phyloP scores from a whole-genome alignment of 495 filamentous ascomycete species.

The Schizothecium vesticola region DNA sequence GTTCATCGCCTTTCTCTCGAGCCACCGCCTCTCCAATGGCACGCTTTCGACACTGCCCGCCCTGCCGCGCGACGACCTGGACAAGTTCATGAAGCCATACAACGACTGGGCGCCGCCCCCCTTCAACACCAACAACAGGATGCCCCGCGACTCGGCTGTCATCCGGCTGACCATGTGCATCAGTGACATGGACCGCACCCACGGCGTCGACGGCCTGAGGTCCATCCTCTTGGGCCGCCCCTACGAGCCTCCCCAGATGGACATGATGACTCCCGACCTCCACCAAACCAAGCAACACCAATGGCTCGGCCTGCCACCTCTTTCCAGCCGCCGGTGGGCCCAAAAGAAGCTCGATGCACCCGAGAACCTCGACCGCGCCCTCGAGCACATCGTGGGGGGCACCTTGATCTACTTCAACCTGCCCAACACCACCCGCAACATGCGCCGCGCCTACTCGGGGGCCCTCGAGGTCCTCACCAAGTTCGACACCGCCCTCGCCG shows the following conservation, averaged over 20 bases:
- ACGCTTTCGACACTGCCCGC: constrained; percentile 3
- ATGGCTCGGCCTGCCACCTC: constrained; percentile 12
- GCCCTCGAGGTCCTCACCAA: constrained; percentile 7
- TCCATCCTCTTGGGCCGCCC: no score
- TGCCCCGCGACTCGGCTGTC: not conserved
- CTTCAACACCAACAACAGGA: constrained; percentile 11
- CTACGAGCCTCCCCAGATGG: not conserved
- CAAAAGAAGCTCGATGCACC: constrained; percentile 12
- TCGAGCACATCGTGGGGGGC: constrained; percentile 5
- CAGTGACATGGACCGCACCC: not conserved
- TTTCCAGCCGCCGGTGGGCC: constrained; percentile 15
- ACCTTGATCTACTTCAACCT: constrained; percentile 11
- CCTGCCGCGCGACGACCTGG: constrained; percentile 2
- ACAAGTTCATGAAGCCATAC: constrained; percentile 7
- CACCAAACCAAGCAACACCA: constrained; percentile 1
- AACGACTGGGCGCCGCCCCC: constrained; percentile 18
- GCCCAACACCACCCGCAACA: not conserved
- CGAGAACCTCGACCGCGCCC: constrained; percentile 12
- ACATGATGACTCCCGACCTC: constrained; percentile 1
- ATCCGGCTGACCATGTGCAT: constrained; percentile 8
- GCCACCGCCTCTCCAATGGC: constrained; percentile 11
- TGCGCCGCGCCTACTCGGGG: constrained; percentile 10
- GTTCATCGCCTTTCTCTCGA: constrained; percentile 9
- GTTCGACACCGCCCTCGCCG: constrained; percentile 15
- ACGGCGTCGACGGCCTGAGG: not conserved